Percentiles rank a stretch among this genome's conserved stretches.
Conservation (phyloP, 176 grass and related monocot species). For the Avena eriantha region DNA sequence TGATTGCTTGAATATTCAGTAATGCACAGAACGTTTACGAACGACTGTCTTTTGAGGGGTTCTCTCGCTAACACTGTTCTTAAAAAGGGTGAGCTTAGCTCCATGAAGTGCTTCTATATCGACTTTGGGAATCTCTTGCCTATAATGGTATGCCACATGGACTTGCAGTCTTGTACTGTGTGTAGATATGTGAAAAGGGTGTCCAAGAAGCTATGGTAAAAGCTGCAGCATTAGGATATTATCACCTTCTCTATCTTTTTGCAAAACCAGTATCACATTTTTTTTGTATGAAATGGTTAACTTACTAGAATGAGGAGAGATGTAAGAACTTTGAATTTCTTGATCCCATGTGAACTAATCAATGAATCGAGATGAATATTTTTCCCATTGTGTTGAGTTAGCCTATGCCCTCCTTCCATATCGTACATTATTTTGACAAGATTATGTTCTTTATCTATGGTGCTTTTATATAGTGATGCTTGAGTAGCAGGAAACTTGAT, state of each 20-base stretch:
- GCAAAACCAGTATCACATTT: not conserved
- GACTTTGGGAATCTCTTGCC: not conserved
- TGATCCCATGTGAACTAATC: not conserved
- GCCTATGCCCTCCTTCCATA: not conserved
- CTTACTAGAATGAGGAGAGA: not conserved
- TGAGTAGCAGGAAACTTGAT: constrained; percentile 19
- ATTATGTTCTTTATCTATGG: constrained; percentile 14
- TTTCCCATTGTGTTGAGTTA: not conserved
- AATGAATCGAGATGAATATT: constrained; percentile 31
- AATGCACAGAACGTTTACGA: constrained; percentile 24
- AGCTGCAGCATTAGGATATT: not conserved
- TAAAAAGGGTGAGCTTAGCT: not conserved
- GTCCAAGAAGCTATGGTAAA: not conserved
- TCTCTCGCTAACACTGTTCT: not conserved
- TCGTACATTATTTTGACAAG: constrained; percentile 4
- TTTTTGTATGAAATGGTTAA: not conserved
- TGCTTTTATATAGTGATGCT: constrained; percentile 28
- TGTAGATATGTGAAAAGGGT: constrained; percentile 18
- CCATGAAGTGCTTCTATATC: not conserved
- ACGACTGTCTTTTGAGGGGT: not conserved
- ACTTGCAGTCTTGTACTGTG: not conserved
- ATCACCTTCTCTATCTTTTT: not conserved
- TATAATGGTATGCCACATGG: not conserved
- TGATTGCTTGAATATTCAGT: constrained; percentile 48
- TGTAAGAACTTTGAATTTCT: not conserved